Conservation (phyloP, 495 filamentous ascomycete genomes). For the Ascodesmis nigricans region DNA sequence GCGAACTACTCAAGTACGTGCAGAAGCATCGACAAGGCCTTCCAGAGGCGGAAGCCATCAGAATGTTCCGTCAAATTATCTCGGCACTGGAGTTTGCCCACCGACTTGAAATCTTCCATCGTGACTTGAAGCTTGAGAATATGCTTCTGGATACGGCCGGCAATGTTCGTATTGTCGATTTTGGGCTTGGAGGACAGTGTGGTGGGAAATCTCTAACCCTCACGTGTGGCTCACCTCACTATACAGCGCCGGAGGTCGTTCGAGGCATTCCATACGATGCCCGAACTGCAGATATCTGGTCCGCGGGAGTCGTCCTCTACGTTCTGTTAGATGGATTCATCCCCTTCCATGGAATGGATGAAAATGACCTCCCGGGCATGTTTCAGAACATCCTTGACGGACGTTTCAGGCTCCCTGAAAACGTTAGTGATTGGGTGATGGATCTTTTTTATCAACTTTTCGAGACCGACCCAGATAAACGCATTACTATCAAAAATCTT, state of each 20-base stretch:
- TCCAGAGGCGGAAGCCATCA: slow-evolving; percentile 55
- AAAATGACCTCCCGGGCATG: slow-evolving; percentile 34
- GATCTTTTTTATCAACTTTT: slow-evolving; percentile 60
- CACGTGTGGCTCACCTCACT: slow-evolving; percentile 89
- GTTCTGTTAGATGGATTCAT: slow-evolving; percentile 56
- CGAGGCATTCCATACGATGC: slow-evolving; percentile 51
- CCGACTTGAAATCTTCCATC: slow-evolving; percentile 79
- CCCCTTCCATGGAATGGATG: slow-evolving; percentile 42
- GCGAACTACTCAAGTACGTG: slow-evolving; percentile 75
- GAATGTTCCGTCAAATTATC: slow-evolving; percentile 78
- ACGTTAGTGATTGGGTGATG: slow-evolving; percentile 46
- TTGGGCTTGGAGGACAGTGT: slow-evolving; percentile 89
- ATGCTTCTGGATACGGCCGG: slow-evolving; percentile 53
- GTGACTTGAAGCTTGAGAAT: slow-evolving; percentile 93
- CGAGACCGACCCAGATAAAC: slow-evolving; percentile 44
- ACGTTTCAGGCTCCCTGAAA: slow-evolving; percentile 45
- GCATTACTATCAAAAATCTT: slow-evolving; percentile 55
- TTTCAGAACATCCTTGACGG: slow-evolving; percentile 46
- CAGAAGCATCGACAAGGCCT: slow-evolving; percentile 42
- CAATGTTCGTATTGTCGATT: slow-evolving; percentile 82
- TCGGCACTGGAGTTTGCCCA: slow-evolving; percentile 83
- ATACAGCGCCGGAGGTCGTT: slow-evolving; percentile 82
- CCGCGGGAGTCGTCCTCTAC: slow-evolving; percentile 75
- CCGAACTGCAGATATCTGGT: slow-evolving; percentile 77
- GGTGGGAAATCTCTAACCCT: slow-evolving; percentile 49